These are phyloP conservation scores for Penicillium oxalicum DNA, from an alignment of 2,329 filamentous ascomycete genomes.

Conservation along the genomic window DNA sequence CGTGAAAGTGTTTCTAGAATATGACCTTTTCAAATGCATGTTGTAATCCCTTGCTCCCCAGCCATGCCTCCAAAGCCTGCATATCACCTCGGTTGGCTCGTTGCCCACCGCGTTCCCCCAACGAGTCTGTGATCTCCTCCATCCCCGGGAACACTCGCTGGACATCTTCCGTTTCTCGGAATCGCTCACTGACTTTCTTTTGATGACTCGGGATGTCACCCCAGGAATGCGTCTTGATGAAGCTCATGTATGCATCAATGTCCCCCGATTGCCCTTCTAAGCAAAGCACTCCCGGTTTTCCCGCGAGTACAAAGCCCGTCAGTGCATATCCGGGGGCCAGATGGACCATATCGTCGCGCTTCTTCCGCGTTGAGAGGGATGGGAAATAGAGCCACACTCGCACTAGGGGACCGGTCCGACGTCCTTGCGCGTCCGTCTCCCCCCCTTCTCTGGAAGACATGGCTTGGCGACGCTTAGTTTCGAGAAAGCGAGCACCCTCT, in stretches of 20 bases:
- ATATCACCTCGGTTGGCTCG: conserved; percentile 31
- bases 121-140: conserved; percentile 31
- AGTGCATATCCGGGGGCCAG: conserved; percentile 49
- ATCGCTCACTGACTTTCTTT: conserved; percentile 56
- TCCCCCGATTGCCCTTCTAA: conserved; percentile 35
- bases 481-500: conserved; percentile 28
- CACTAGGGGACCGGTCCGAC: conserved; percentile 31
- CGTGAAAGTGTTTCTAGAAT: conserved; percentile 14
- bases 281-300: conserved; percentile 49
- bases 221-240: conserved; percentile 60
- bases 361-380: conserved; percentile 54
- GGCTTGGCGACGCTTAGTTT: conserved; percentile 9
- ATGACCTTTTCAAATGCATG: conserved; percentile 31
- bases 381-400: conserved; percentile 61
- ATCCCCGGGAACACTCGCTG: conserved; percentile 25
- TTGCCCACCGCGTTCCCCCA: conserved; percentile 29
- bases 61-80: conserved; percentile 31
- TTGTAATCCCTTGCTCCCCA: conserved; percentile 20
- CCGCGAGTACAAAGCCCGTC: conserved; percentile 56
- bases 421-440: neutral
- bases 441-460: neutral
- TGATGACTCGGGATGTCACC: conserved; percentile 57
- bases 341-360: conserved; percentile 53
- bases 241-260: conserved; percentile 57
- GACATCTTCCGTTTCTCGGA: conserved; percentile 39